Conservation (phyloP, 257 asterid species). For the Rhazya stricta region DNA sequence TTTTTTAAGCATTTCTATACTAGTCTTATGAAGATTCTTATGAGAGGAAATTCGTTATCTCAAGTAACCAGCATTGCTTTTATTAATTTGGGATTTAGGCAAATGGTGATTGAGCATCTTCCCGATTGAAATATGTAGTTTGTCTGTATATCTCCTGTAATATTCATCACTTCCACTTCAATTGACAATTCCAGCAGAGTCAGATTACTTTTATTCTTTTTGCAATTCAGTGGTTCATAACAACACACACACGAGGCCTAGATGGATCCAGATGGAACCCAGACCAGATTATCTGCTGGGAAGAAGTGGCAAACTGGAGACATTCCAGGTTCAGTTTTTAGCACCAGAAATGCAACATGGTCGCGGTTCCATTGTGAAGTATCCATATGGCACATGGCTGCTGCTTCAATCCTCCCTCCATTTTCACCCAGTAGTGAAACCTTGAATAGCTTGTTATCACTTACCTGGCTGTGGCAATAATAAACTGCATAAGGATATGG, state of each 20-base stretch:
- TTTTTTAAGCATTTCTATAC: too few species aligned
- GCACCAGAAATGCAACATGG: conserved; percentile 19
- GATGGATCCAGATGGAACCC: conserved; percentile 10
- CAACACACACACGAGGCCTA: background rate
- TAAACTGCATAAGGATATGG: conserved; percentile 86
- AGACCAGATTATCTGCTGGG: conserved; percentile 25
- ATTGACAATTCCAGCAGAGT: background rate
- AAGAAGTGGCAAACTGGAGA: conserved; percentile 28
- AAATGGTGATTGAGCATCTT: too few species aligned
- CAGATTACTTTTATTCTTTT: too few species aligned
- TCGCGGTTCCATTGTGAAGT: conserved; percentile 21
- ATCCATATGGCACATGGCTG: conserved; percentile 25
- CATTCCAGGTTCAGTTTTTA: conserved; percentile 18
- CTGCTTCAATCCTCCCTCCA: conserved; percentile 23
- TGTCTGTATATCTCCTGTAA: too few species aligned
- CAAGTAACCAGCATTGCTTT: too few species aligned
- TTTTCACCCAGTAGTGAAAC: conserved; percentile 16
- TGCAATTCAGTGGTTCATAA: background rate
- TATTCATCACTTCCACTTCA: too few species aligned
- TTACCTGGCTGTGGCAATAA: conserved; percentile 66
- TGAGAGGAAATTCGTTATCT: too few species aligned
- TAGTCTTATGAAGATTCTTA: too few species aligned
- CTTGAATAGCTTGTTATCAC: conserved; percentile 48
- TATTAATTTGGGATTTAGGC: too few species aligned
- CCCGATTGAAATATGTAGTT: too few species aligned